phyloP scores from a whole-genome alignment of 306 rosid genomes.

The Corylus americana region DNA sequence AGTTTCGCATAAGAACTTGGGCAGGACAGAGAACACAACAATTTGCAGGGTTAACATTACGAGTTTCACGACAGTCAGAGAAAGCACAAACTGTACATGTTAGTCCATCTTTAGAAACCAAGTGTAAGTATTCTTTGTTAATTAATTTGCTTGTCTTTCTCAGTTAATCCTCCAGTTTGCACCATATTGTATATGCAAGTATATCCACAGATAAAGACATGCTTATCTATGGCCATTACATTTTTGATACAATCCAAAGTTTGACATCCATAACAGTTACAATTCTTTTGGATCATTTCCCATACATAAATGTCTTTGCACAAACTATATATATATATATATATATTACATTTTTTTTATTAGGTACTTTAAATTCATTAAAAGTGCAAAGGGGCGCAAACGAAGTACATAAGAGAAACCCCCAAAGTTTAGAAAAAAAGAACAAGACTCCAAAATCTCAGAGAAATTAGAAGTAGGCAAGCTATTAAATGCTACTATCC shows the following conservation, averaged over 20 bases:
- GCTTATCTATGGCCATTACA: not conserved
- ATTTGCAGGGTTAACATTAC: constrained; percentile 40
- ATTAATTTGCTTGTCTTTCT: not conserved
- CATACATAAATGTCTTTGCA: not conserved
- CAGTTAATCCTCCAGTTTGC: not conserved
- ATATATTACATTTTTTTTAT: not conserved
- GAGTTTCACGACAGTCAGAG: constrained; percentile 30
- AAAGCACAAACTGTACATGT: constrained; percentile 29
- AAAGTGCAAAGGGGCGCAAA: too few species aligned
- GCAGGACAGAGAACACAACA: constrained; percentile 43
- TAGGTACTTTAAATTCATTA: too few species aligned
- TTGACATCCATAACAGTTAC: not conserved
- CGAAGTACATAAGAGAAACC: too few species aligned
- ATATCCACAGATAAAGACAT: not conserved
- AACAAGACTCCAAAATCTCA: too few species aligned
- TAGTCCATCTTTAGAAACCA: constrained; percentile 34
- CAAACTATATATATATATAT: not conserved
- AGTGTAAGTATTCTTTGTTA: constrained; percentile 43
- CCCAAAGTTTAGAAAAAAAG: too few species aligned
- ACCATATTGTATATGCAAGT: not conserved
- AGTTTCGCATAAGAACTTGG: constrained; percentile 53
- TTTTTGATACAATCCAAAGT: not conserved
- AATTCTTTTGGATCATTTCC: not conserved
- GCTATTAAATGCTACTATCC: too few species aligned
- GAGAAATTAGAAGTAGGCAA: too few species aligned